These are phyloP conservation scores for Diaporthe vaccinii DNA, from an alignment of 2,329 filamentous ascomycete genomes.

Conservation along the genomic window DNA sequence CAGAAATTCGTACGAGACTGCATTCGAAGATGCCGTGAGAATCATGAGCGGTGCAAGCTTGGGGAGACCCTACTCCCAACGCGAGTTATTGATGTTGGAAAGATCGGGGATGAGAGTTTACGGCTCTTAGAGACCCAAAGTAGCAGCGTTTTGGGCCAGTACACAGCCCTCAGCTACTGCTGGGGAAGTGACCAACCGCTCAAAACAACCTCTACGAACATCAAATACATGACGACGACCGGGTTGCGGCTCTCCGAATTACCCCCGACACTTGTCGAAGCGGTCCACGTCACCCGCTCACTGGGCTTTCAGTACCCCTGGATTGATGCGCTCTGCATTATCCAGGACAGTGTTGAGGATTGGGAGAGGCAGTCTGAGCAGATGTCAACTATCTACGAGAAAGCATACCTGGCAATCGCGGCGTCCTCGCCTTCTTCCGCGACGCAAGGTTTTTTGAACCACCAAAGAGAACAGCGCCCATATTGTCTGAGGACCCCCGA, in stretches of 20 bases:
- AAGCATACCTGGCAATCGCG: background rate
- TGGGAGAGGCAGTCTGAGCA: background rate
- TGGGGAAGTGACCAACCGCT: background rate
- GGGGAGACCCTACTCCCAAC: background rate
- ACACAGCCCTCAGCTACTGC: constrained; percentile 22
- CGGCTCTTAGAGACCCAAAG: background rate
- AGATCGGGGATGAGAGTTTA: background rate
- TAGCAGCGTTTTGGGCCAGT: background rate
- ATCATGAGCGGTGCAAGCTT: background rate
- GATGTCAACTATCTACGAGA: background rate
- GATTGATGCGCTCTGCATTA: background rate
- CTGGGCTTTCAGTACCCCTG: background rate
- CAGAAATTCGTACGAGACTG: background rate
- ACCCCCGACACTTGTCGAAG: background rate
- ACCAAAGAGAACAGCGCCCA: background rate
- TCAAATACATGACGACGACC: background rate
- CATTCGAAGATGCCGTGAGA: background rate
- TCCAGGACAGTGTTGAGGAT: background rate
- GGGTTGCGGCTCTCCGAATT: background rate
- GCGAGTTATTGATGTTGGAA: background rate
- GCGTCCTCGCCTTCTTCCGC: background rate
- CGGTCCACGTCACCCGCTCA: background rate
- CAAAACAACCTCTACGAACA: background rate
- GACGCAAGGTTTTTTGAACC: background rate
- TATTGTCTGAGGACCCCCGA: background rate